Percentiles rank a stretch among this genome's conserved stretches.
Evolutionary conservation across 2,329 filamentous ascomycete species (phyloP).

Genomic region (Neonectria faginata): DNA sequence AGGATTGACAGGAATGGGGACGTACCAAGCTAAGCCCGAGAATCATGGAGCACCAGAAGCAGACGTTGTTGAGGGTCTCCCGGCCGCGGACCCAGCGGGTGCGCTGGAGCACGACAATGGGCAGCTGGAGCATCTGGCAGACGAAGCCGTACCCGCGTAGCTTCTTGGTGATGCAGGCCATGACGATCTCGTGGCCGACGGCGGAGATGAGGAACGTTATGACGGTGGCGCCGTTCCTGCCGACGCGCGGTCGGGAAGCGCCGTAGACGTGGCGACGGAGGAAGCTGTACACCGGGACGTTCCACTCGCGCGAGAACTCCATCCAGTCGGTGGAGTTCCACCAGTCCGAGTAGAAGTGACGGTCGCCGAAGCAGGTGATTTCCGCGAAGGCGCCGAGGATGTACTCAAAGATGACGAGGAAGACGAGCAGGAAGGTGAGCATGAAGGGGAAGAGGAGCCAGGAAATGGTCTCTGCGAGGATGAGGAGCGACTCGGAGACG

Average conservation of each 20-base stretch:
- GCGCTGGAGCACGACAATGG: slow-evolving; percentile 91
- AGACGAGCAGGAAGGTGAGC: slow-evolving; percentile 93
- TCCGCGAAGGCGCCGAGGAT: slow-evolving; percentile 94
- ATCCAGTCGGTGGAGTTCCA: slow-evolving; percentile 90
- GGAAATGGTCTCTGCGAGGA: slow-evolving; percentile 90
- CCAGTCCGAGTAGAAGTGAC: slow-evolving; percentile 89
- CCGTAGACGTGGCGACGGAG: slow-evolving; percentile 94
- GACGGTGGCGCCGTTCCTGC: slow-evolving; percentile 80
- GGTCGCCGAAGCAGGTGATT: slow-evolving; percentile 91
- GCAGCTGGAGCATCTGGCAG: slow-evolving; percentile 96
- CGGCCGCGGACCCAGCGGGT: slow-evolving; percentile 79
- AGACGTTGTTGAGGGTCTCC: slow-evolving; percentile 85
- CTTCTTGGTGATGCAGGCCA: slow-evolving; percentile 98
- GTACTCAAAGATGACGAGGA: slow-evolving; percentile 98
- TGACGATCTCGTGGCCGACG: slow-evolving; percentile 91
- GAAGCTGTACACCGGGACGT: slow-evolving; percentile 96
- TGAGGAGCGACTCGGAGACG: slow-evolving; percentile 76
- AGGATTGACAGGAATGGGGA: slow-evolving; percentile 32
- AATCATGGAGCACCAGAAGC: slow-evolving; percentile 95
- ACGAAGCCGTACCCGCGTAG: slow-evolving; percentile 92
- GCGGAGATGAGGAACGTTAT: slow-evolving; percentile 94
- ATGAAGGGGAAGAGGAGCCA: slow-evolving; percentile 97
- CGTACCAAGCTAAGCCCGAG: slow-evolving; percentile 83
- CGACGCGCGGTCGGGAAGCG: slow-evolving; percentile 81
- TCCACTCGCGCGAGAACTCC: slow-evolving; percentile 97